These are phyloP conservation scores for Aquilaria malaccensis DNA, from an alignment of 345 rosid species.

Conservation along the genomic window DNA sequence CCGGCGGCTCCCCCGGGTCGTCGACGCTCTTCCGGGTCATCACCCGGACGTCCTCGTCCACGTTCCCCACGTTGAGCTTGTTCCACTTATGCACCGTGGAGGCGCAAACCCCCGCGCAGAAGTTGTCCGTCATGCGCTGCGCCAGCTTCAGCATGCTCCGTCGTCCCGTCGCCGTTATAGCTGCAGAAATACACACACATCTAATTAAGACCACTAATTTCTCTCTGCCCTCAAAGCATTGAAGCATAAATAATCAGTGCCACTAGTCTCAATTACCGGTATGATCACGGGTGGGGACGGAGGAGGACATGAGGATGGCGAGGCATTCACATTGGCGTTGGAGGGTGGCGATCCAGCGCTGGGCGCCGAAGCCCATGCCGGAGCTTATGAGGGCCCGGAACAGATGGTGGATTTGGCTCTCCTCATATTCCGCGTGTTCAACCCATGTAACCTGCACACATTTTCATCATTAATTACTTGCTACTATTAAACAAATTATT, in stretches of 20 bases:
- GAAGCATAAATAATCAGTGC: neutral
- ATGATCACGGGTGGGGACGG: constrained; percentile 34
- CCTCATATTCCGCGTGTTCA: constrained; percentile 55
- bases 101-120: constrained; percentile 51
- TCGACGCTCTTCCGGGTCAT: constrained; percentile 53
- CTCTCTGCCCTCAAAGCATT: no score
- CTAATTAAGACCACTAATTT: neutral
- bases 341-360: constrained; percentile 58
- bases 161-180: constrained; percentile 42
- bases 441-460: constrained; percentile 36
- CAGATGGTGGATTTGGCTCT: constrained; percentile 43
- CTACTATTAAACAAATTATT: no score
- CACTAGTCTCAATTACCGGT: constrained; percentile 20
- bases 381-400: constrained; percentile 46
- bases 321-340: constrained; percentile 57
- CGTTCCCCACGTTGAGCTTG: constrained; percentile 40
- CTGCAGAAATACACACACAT: constrained; percentile 15
- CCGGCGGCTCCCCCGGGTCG: constrained; percentile 63
- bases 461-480: no score
- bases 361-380: constrained; percentile 67
- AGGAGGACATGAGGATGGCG: constrained; percentile 51
- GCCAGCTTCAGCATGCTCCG: constrained; percentile 61
- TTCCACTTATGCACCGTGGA: constrained; percentile 49
- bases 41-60: constrained; percentile 50
- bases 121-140: constrained; percentile 53